Percentiles rank a stretch among this genome's conserved stretches.
Conservation (phyloP, 345 rosid species). For the Durio zibethinus region DNA sequence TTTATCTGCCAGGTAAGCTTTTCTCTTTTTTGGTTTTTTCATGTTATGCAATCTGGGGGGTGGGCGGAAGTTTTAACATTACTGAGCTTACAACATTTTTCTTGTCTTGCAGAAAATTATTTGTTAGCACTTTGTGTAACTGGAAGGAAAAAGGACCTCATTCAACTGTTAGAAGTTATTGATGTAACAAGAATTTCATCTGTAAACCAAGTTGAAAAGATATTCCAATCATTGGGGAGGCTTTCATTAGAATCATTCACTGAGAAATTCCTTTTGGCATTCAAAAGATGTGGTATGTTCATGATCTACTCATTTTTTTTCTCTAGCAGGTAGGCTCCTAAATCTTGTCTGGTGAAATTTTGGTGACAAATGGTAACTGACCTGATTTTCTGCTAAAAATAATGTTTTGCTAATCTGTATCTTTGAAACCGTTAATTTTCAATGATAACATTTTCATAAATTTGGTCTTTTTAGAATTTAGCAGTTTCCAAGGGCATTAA, state of each 20-base stretch:
- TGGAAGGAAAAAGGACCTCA: conserved; percentile 47
- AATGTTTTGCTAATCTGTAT: neutral
- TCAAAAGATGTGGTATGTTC: conserved; percentile 49
- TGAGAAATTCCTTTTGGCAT: conserved; percentile 45
- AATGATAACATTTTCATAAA: neutral
- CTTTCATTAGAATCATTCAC: conserved; percentile 49
- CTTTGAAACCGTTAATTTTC: neutral
- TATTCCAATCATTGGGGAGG: conserved; percentile 69
- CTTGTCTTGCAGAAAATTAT: conserved; percentile 58
- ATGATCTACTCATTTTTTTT: conserved; percentile 5
- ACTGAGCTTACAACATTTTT: neutral
- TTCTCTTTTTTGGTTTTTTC: neutral
- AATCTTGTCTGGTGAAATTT: neutral
- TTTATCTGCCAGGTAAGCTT: neutral
- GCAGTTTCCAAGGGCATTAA: neutral
- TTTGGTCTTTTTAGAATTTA: neutral
- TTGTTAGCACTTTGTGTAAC: conserved; percentile 66
- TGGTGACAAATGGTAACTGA: conserved; percentile 3
- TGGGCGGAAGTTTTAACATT: neutral
- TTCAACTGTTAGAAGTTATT: conserved; percentile 50
- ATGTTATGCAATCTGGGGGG: neutral
- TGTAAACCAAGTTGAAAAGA: conserved; percentile 23
- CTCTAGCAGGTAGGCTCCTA: neutral
- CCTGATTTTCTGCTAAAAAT: neutral
- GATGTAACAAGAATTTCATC: conserved; percentile 59